Evolutionary conservation across 305 asterid genomes (phyloP).

Genomic region (Solanum hybrid): DNA sequence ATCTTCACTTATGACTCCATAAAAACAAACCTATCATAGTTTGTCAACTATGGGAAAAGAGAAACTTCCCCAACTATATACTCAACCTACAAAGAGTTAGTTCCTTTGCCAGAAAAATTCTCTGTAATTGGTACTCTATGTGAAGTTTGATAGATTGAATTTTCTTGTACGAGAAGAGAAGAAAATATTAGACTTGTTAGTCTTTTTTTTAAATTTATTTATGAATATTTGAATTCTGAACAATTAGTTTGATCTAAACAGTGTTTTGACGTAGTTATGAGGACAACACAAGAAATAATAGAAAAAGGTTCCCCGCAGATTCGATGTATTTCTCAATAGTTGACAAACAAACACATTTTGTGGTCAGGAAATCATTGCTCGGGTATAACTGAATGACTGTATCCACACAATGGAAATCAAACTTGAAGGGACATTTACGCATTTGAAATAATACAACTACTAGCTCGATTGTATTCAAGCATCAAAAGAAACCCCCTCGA

Average conservation of each 20-base stretch:
- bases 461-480: neutral
- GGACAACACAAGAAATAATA: neutral
- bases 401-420: neutral
- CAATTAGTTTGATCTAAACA: neutral
- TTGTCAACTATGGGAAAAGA: neutral
- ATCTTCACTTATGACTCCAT: neutral
- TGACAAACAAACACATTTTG: neutral
- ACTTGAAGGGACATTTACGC: neutral
- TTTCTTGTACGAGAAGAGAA: neutral
- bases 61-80: neutral
- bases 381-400: neutral
- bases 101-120: neutral
- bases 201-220: neutral
- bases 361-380: neutral
- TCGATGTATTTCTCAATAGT: neutral
- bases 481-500: neutral
- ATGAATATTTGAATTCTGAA: neutral
- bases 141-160: neutral
- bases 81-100: neutral
- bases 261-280: neutral
- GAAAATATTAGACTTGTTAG: neutral
- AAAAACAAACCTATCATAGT: neutral
- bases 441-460: neutral
- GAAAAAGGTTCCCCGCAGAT: neutral
- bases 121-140: neutral